These are phyloP conservation scores for Malbranchea cinnamomea DNA, from an alignment of 2,329 filamentous ascomycete genomes.

Conservation along the genomic window DNA sequence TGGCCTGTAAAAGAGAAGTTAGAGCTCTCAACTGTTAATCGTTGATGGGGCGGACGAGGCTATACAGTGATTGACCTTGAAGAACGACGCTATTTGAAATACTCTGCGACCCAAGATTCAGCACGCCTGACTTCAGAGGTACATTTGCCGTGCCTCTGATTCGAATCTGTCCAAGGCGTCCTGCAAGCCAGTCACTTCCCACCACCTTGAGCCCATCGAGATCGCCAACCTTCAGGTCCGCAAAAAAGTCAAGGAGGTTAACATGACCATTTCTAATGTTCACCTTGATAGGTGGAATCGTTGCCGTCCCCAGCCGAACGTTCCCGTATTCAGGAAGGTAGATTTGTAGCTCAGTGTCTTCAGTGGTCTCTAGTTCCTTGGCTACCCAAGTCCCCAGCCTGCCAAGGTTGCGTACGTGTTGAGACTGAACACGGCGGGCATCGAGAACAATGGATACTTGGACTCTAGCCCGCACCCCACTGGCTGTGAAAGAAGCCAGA, in stretches of 20 bases:
- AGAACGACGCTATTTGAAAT: slow-evolving; percentile 63
- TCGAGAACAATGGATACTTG: slow-evolving; percentile 74
- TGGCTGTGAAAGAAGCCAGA: slow-evolving; percentile 66
- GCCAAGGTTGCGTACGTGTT: slow-evolving; percentile 59
- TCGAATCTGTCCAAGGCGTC: slow-evolving; percentile 54
- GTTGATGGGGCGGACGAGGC: slow-evolving; percentile 28
- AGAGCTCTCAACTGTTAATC: slow-evolving; percentile 7
- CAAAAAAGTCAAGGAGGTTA: slow-evolving; percentile 65
- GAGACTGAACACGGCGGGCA: slow-evolving; percentile 55
- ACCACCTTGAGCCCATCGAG: slow-evolving; percentile 62
- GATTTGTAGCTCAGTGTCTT: slow-evolving; percentile 58
- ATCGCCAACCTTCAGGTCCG: slow-evolving; percentile 61
- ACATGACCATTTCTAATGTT: slow-evolving; percentile 62
- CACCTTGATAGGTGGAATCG: slow-evolving; percentile 59
- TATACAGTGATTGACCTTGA: slow-evolving; percentile 57
- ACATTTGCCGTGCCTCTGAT: slow-evolving; percentile 61
- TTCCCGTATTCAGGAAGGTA: slow-evolving; percentile 73
- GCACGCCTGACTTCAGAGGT: slow-evolving; percentile 60
- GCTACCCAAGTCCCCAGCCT: slow-evolving; percentile 68
- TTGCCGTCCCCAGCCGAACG: slow-evolving; percentile 60
- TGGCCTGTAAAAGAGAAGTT: slow-evolving; percentile 22
- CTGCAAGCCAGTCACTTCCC: slow-evolving; percentile 78
- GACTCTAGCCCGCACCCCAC: slow-evolving; percentile 64
- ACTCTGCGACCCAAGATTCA: slow-evolving; percentile 62
- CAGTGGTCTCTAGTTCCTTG: slow-evolving; percentile 55